Conservation (phyloP, 202 grass and related monocot species). For the Panicum virgatum region DNA sequence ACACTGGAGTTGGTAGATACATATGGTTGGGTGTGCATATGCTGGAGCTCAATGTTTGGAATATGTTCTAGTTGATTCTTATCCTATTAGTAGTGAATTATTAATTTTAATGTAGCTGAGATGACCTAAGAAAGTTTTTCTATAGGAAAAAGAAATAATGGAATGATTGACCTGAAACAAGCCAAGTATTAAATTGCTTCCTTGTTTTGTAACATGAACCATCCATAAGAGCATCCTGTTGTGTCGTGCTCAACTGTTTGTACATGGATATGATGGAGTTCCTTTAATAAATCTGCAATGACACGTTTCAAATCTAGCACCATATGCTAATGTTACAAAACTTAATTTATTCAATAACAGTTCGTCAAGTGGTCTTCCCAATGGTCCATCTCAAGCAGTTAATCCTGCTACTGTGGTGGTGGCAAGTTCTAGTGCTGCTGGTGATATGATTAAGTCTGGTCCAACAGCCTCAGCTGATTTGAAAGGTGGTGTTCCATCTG, state of each 20-base stretch:
- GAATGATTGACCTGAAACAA: not conserved
- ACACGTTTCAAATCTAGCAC: not conserved
- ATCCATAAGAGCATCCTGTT: not conserved
- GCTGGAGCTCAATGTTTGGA: not conserved
- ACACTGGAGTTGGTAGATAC: not conserved
- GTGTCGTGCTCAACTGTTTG: not conserved
- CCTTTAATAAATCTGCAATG: not conserved
- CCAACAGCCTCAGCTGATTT: slow-evolving; percentile 28
- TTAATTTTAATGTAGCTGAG: not conserved
- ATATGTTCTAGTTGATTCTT: not conserved
- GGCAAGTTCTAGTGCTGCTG: slow-evolving; percentile 42
- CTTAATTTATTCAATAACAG: slow-evolving; percentile 33
- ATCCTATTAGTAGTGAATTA: not conserved
- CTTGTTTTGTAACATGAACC: not conserved
- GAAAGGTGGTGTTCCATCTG: slow-evolving; percentile 28
- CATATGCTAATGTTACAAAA: not conserved
- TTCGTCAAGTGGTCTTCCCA: slow-evolving; percentile 50
- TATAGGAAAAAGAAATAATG: not conserved
- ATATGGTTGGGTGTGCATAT: not conserved
- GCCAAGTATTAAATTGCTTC: not conserved
- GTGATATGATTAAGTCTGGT: slow-evolving; percentile 33
- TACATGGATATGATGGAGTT: not conserved
- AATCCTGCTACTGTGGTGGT: slow-evolving; percentile 20
- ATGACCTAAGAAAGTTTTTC: not conserved
- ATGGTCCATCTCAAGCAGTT: slow-evolving; percentile 51